Evolutionary conservation across 441 rosid species (phyloP), one percentile per base, ranked within the genome.

Genomic region (Gossypium lobatum): DNA sequence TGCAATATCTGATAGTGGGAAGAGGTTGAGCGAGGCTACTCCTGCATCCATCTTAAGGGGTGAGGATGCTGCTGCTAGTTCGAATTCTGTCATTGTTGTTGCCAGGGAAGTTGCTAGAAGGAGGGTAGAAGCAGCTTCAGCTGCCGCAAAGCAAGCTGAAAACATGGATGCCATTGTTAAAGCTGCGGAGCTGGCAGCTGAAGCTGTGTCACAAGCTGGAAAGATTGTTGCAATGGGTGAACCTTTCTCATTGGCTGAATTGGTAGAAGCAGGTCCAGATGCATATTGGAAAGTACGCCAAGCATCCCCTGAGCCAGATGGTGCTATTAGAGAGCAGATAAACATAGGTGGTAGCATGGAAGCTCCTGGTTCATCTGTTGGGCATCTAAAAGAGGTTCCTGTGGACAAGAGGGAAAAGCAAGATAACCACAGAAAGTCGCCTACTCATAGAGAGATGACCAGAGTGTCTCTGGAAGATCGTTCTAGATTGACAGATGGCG

Each of bases 141-240:
- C 93, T 74, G 98, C 99, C 52, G 77, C 98, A 25, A 88, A 86
- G 84, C 91, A 75, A 80, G 98, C 99, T 84, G 97, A 96, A 81
- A 96, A 93, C 84, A 82, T 92, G 88, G 97, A 90, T 82, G 92
- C 98, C 31, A 85, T 93, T 75, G 89, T 96, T 31, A 92, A 85
- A 83, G 99, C 99, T 84, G 99, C 99, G 37, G 97, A 93, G 80
- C 80, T 93, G 80, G 97, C 98, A 74, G 94, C 95, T 14, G 97
- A 88, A 75, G 99, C 99, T 45, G 96, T 93, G 64, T 87, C 95
- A 50, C 98, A 93, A 82, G 98, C 97, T 76, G 98, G 99, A 77
- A 89, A 84, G 78, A 84, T 96, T 77, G 98, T 91, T 75, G 89
- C 94, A 3, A 86, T 93, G 97, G 93, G 95, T 20, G 96, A 89